Evolutionary conservation across 2,329 filamentous ascomycete species (phyloP).

Genomic region (Dryadomyces sulphureus): DNA sequence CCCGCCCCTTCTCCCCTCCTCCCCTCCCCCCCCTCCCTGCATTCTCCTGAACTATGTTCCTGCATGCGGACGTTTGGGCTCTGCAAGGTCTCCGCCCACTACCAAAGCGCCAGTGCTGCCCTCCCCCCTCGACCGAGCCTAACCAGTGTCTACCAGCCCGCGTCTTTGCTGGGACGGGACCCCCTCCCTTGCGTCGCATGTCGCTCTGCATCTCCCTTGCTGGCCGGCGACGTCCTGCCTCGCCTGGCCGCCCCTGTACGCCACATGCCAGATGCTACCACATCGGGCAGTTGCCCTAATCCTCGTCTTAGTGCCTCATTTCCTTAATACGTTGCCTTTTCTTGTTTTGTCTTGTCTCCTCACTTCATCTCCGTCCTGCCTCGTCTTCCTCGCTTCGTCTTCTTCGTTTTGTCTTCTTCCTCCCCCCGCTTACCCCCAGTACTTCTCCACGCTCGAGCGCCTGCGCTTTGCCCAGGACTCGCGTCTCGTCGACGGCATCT

Average conservation of each 20-base stretch:
- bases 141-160: too few relatives aligned
- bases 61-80: too few relatives aligned
- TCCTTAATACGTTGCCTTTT: neutral
- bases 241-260: neutral
- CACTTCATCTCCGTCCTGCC: neutral
- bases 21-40: neutral
- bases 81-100: too few relatives aligned
- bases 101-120: too few relatives aligned
- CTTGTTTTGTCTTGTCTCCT: neutral
- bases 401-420: neutral
- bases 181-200: too few relatives aligned
- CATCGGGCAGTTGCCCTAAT: neutral
- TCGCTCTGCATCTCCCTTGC: too few relatives aligned
- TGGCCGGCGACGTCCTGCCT: too few relatives aligned
- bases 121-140: too few relatives aligned
- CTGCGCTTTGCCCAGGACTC: constrained; percentile 45
- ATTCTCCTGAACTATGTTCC: neutral
- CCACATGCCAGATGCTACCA: neutral
- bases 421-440: constrained; percentile 26
- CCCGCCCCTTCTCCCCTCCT: neutral
- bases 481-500: constrained; percentile 19
- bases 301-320: neutral
- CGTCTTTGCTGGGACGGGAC: too few relatives aligned
- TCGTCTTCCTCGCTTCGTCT: neutral
- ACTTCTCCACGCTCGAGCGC: constrained; percentile 59